These are phyloP conservation scores for Senna siamea DNA, from an alignment of 306 rosid genomes.

Conservation along the genomic window DNA sequence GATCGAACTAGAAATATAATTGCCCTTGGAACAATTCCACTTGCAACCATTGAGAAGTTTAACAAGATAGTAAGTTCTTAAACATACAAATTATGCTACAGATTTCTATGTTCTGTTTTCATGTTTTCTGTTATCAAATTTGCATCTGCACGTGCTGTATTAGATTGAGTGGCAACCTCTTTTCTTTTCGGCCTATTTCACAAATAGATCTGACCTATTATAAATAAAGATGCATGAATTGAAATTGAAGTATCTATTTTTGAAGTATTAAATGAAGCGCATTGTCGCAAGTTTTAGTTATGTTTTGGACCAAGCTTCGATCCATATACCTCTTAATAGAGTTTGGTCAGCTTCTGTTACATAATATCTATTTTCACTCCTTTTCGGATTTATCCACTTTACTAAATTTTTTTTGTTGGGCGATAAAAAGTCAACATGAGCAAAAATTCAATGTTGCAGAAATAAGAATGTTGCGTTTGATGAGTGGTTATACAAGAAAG, in stretches of 20 bases:
- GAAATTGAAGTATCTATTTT: conserved; percentile 22
- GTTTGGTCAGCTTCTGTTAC: conserved; percentile 12
- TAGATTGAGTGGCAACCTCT: conserved; percentile 11
- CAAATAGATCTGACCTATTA: conserved; percentile 25
- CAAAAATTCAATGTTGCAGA: too few species aligned
- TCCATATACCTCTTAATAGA: conserved; percentile 31
- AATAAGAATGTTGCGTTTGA: too few species aligned
- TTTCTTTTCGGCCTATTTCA: conserved; percentile 8
- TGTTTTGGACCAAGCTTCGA: background rate
- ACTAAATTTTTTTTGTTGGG: background rate
- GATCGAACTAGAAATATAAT: conserved; percentile 85
- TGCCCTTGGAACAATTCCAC: conserved; percentile 86
- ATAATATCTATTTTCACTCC: conserved; percentile 10
- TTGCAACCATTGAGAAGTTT: conserved; percentile 89
- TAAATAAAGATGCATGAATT: conserved; percentile 4
- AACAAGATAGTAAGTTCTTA: conserved; percentile 71
- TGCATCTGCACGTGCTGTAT: background rate
- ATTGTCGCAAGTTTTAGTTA: background rate
- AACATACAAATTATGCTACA: conserved; percentile 5
- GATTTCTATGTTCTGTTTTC: conserved; percentile 6
- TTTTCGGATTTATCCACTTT: background rate
- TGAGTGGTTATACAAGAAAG: too few species aligned
- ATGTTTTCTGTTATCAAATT: conserved; percentile 26
- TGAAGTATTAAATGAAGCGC: background rate
- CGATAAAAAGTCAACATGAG: too few species aligned